Evolutionary conservation across 306 rosid species (phyloP).

Genomic region (Castanea mollissima): DNA sequence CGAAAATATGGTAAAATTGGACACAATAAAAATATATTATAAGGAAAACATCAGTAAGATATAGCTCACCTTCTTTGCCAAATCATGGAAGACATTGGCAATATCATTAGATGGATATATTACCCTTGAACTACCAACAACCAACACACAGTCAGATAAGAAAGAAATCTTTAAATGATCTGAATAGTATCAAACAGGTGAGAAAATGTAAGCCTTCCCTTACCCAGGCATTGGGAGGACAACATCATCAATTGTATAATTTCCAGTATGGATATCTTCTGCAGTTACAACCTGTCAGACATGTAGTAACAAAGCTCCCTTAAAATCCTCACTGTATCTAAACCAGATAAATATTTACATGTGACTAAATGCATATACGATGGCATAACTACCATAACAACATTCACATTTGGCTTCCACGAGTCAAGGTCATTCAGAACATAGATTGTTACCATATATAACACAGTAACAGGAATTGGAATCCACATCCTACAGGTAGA

Average conservation of each 20-base stretch:
- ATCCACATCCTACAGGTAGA: not conserved
- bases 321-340: not conserved
- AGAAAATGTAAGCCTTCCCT: slow-evolving; percentile 20
- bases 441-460: not conserved
- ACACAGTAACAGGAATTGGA: not conserved
- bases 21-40: not conserved
- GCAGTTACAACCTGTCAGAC: slow-evolving; percentile 62
- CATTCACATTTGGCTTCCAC: slow-evolving; percentile 5
- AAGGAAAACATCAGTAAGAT: not conserved
- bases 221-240: slow-evolving; percentile 99
- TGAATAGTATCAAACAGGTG: slow-evolving; percentile 7
- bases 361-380: not conserved
- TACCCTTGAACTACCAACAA: slow-evolving; percentile 65
- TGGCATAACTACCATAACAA: not conserved
- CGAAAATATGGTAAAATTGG: not conserved
- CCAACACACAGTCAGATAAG: slow-evolving; percentile 1
- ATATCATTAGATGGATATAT: slow-evolving; percentile 68
- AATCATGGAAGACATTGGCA: slow-evolving; percentile 70
- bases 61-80: slow-evolving; percentile 64
- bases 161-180: not conserved
- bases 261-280: slow-evolving; percentile 63
- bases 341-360: not conserved
- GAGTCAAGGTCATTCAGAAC: not conserved
- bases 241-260: slow-evolving; percentile 69
- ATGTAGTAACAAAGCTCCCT: slow-evolving; percentile 6